A percentile compares a stretch with the other conserved stretches of the same genome.
These are phyloP conservation scores for Gillenia trifoliata DNA, from an alignment of 306 rosid species.

Conservation along the genomic window DNA sequence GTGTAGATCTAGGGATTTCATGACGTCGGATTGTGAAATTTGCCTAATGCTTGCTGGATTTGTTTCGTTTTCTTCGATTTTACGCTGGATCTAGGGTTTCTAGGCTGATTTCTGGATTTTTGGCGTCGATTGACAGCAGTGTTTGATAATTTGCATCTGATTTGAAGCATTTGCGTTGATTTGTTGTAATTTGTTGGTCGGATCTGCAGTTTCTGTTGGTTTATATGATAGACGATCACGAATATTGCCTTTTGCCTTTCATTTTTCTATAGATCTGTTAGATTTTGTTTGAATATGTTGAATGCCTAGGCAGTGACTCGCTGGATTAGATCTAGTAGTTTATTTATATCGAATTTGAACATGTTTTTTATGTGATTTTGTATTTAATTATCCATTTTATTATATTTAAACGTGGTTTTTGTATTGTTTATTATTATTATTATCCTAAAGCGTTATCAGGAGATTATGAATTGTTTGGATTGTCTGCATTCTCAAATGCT, in stretches of 20 bases:
- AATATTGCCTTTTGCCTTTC: background rate
- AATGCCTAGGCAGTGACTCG: background rate
- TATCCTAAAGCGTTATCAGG: background rate
- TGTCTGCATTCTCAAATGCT: background rate
- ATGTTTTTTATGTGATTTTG: background rate
- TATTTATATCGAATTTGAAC: background rate
- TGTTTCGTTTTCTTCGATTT: background rate
- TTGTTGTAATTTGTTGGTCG: background rate
- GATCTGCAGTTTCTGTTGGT: background rate
- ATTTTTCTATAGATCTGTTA: constrained; percentile 3
- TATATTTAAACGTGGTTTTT: background rate
- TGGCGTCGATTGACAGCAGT: background rate
- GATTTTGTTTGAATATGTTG: background rate
- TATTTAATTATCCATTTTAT: background rate
- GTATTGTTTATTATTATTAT: background rate
- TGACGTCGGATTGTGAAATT: background rate
- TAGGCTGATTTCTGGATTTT: background rate
- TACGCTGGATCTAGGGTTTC: background rate
- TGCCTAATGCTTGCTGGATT: background rate
- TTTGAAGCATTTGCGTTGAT: background rate
- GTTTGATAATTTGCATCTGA: too few species aligned
- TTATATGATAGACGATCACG: background rate
- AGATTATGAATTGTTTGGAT: background rate
- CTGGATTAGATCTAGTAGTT: background rate
- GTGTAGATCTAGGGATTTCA: background rate